Base-by-base conservation (phyloP, 495 filamentous ascomycete species). In the Hypoxylon crocopeplum region DNA sequence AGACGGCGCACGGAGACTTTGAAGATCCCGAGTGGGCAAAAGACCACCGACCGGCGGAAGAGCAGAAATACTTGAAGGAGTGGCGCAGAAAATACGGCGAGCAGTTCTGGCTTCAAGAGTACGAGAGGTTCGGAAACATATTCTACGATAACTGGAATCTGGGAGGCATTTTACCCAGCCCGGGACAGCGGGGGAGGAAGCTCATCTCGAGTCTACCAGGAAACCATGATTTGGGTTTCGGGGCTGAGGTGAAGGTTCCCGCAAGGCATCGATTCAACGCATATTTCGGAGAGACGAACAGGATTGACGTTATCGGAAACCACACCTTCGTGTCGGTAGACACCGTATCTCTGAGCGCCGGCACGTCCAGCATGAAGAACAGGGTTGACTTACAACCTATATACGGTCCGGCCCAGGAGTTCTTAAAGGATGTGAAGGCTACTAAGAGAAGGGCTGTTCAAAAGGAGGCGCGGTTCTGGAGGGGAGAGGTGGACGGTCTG, bases 141-240 rank as follows among this genome's bases (percentile, higher is more conserved):
- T 97, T 96, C 69, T 75, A 88, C 30, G 72, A 85, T 6, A 84
- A 82, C 10, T 90, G 86, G 82, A 73, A 75, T 2, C 47, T 59
- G 29, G 70, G 68, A 3, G 80, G 79, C 22, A 48, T 51, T 10
- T 42, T 15, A 44, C 41, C 79, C 59, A 60, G 67, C 38, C 41
- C 71, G 39, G 70, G 72, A 38, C 74, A 79, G 56, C 75, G 75
- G 47, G 69, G 80, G 37, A 65, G 90, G 53, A 88, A 84, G 76
- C 78, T 96, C 33, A 84, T 97, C 36, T 84, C 88, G 2, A 91
- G 85, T 60, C 67, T 99, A 16, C 95, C 95, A 0, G 95, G 94
- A 5, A 99, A 99, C 59, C 95, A 99, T 71, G 95, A 99, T 70
- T 75, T 97, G n/a, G 95, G 95, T 1, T 93, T 99, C 64, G 95